Base-by-base conservation (phyloP, 176 grass and related monocot genomes). In the Oryza rufipogon region DNA sequence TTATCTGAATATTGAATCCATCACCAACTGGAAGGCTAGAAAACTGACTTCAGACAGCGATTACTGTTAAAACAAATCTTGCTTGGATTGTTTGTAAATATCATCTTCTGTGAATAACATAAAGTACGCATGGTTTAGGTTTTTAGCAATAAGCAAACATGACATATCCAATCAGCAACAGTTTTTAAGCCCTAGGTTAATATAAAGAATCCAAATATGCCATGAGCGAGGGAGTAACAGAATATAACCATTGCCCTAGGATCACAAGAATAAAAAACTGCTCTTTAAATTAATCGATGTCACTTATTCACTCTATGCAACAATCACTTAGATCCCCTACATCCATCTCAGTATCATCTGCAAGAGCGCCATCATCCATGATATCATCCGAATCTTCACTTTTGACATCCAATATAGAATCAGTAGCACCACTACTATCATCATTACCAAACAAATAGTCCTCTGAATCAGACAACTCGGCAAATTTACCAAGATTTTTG, bases 271-370 rank as follows among this genome's bases (percentile, higher is more conserved):
- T 19, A 0, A 34, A 39, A 60, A 76, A 34, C 4, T 70, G 30
- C 19, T 82, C 2, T 70, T 41, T 70, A 70, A 52, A 71, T 67
- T 41, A 68, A 83, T 14, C 46, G 74, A 28, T 73, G 32, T 11
- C 30, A 81, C 48, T 17, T 22, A 86, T 51, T 90, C 85, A 79
- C 47, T 83, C 74, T 68, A 71, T 72, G 49, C 85, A 88, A 87
- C 68, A 76, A 54, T 75, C 77, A 80, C 85, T 73, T 54, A 89
- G 48, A 77, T 84, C 68, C 15, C 73, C 82, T 64, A 81, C 77
- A 79, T 91, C 72, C 94, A 97, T 97, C 86, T 92, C 86, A 70
- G 78, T 66, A 80, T 85, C 86, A 77, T 92, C 90, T 22, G 83
- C 76, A 86, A 84, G 65, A 71, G 83, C 44, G 14, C 28, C 32